Evolutionary conservation across 495 filamentous ascomycete species (phyloP), one percentile per base, ranked within the genome.

Genomic region (Parachaetomium inaequale): DNA sequence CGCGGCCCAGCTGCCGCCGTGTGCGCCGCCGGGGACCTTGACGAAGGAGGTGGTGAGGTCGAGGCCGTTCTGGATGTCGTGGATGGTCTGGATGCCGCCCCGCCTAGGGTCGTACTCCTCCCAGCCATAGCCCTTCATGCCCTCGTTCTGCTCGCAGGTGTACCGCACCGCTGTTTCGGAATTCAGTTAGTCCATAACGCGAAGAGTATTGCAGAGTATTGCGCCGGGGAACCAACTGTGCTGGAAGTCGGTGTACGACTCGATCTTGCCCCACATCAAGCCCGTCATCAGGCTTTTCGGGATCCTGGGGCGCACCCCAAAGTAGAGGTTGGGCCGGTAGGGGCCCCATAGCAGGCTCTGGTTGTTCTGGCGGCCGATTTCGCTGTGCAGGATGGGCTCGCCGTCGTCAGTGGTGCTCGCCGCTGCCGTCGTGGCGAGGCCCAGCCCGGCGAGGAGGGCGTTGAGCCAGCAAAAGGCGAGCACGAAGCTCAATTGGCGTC

Each of bases 71-170:
- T 85, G 88, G 19, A 83, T 86, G 69, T 98, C 94, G 68, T 92
- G 89, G 58, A 98, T 93, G 21, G 88, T 89, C 78, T 98, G 90
- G 25, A 87, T 79, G 51, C 94, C 94, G 66, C 94, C 94, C 46
- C 81, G 86, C 52, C 94, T 82, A 23, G 90, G 85, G 73, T 98
- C 94, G 75, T 95, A 98, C 68, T 94, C 84, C 65, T 98, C 93
- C 94, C 94, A 98, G 62, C 93, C 94, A 72, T 98, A 98, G 38
- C 94, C 92, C 45, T 86, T 86, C 88, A 98, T 96, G 61, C 87
- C 89, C 70, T 96, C 91, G 71, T 93, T 82, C 73, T 98, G 94
- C 71, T 98, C 94, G 75, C 94, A 98, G 0, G 95, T 96, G 73
- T 98, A 89, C 62, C 94, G 87, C 65, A 97, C 86, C 70, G 86